Evolutionary conservation across 1,284 basidiomycete species (phyloP).

Genomic region (Ustilago hordei): DNA sequence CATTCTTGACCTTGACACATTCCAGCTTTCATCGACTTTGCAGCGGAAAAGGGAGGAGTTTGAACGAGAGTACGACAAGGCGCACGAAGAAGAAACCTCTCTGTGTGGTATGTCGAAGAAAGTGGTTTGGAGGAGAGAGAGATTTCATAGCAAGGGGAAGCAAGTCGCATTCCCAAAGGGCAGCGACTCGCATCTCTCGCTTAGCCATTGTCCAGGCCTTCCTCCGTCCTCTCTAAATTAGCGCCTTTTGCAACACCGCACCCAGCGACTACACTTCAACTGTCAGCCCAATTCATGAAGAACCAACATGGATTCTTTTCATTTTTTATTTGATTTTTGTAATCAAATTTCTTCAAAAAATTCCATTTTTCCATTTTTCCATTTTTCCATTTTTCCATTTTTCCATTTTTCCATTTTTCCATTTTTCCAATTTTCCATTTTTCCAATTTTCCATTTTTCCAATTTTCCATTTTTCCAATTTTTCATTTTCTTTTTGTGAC

Average conservation of each 20-base stretch:
- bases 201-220: background rate
- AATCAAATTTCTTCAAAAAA: background rate
- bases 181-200: conserved; percentile 3
- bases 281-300: background rate
- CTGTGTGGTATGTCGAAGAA: background rate
- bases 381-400: background rate
- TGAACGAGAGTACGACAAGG: background rate
- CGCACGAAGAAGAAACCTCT: background rate
- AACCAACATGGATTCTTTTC: background rate
- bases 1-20: background rate
- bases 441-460: background rate
- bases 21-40: background rate
- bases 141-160: conserved; percentile 3
- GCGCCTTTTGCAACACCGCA: conserved; percentile 2
- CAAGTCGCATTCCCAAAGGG: conserved; percentile 14
- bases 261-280: conserved; percentile 1
- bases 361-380: background rate
- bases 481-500: background rate
- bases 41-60: background rate
- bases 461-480: background rate
- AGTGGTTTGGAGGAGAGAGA: background rate
- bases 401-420: background rate
- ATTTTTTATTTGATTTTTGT: background rate
- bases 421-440: background rate
- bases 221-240: background rate